phyloP scores from a whole-genome alignment of 345 rosid species.

The Trapa incisa region DNA sequence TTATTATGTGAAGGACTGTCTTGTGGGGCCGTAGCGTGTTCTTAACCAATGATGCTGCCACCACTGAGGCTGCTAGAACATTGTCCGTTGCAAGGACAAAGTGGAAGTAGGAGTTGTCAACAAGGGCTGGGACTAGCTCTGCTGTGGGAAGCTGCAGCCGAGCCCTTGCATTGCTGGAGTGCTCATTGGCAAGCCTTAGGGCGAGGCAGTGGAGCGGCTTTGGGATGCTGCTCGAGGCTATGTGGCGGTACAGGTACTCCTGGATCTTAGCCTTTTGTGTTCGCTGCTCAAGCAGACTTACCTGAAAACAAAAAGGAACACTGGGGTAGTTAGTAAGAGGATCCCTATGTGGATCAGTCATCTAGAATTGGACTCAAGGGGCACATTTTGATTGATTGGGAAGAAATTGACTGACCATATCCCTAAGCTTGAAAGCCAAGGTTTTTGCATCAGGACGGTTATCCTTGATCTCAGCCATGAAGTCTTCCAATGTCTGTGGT shows the following conservation, averaged over 20 bases:
- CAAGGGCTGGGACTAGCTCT: conserved; percentile 72
- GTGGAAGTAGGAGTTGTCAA: conserved; percentile 72
- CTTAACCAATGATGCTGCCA: conserved; percentile 55
- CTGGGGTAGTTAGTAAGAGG: not conserved
- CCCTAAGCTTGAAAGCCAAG: conserved; percentile 82
- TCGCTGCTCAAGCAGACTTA: conserved; percentile 69
- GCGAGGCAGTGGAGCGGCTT: conserved; percentile 86
- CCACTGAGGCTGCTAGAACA: conserved; percentile 85
- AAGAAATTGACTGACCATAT: conserved; percentile 39
- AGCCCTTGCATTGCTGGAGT: conserved; percentile 83
- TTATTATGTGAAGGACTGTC: conserved; percentile 72
- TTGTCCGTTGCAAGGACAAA: conserved; percentile 85
- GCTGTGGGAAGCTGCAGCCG: conserved; percentile 86
- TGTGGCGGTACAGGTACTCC: conserved; percentile 79
- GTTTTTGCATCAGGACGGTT: conserved; percentile 50
- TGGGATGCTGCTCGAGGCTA: conserved; percentile 91
- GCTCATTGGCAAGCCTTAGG: conserved; percentile 71
- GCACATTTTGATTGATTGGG: not conserved
- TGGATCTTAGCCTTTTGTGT: conserved; percentile 89
- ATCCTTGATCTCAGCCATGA: conserved; percentile 52
- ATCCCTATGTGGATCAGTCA: not conserved
- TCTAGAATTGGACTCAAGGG: not conserved
- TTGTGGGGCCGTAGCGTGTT: conserved; percentile 57
- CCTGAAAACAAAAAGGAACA: conserved; percentile 19
- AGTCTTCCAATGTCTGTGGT: conserved; percentile 78